Percentiles rank a stretch among this genome's conserved stretches.
Evolutionary conservation across 2,329 filamentous ascomycete genomes (phyloP).

Genomic region (Phialophora verrucosa): DNA sequence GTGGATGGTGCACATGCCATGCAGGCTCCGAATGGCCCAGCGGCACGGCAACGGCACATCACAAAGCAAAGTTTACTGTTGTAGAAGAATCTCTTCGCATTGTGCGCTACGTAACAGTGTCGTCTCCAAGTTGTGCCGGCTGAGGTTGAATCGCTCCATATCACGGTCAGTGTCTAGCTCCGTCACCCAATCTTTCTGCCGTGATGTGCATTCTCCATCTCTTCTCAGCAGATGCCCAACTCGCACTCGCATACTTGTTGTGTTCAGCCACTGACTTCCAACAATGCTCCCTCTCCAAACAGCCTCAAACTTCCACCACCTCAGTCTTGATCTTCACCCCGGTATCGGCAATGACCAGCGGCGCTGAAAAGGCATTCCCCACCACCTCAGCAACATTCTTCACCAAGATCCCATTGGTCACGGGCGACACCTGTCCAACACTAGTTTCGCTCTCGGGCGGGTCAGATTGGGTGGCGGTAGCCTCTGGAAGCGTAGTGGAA

Average conservation of each 20-base stretch:
- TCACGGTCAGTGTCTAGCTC: not conserved
- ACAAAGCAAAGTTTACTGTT: too few species aligned
- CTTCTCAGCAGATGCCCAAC: not conserved
- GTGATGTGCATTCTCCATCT: not conserved
- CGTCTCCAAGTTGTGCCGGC: not conserved
- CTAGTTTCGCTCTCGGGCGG: not conserved
- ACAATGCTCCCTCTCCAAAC: not conserved
- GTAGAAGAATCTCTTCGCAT: not conserved
- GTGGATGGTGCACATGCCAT: too few species aligned
- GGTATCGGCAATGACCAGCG: not conserved
- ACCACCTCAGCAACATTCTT: slow-evolving; percentile 19
- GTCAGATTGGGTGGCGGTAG: not conserved
- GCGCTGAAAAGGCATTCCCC: not conserved
- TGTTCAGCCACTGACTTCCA: not conserved
- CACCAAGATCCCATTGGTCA: not conserved
- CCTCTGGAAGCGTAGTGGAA: not conserved
- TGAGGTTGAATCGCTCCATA: not conserved
- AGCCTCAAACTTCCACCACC: not conserved
- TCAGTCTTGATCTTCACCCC: slow-evolving; percentile 13
- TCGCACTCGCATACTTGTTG: not conserved
- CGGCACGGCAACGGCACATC: too few species aligned
- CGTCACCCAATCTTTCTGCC: not conserved
- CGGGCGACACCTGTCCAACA: not conserved
- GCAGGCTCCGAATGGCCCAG: too few species aligned
- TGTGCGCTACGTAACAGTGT: not conserved